These are phyloP conservation scores for Lactifluus hygrophoroides DNA, from an alignment of 768 basidiomycete genomes.

Conservation along the genomic window DNA sequence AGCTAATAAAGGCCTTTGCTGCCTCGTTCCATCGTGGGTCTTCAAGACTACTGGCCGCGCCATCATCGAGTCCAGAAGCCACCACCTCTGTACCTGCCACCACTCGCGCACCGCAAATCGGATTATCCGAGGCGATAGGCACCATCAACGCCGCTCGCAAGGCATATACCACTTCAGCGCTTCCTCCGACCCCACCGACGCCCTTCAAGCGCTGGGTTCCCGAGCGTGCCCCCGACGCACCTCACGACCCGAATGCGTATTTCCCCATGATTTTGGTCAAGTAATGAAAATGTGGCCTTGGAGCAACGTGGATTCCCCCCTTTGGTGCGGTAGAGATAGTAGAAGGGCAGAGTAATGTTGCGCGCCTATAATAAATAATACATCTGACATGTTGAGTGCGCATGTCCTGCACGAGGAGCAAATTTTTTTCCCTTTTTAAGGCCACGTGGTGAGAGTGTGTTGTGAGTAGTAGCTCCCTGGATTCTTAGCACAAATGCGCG, in stretches of 20 bases:
- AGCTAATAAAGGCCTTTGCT: neutral
- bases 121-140: constrained; percentile 66
- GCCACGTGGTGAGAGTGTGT: neutral
- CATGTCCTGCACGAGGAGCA: neutral
- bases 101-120: constrained; percentile 37
- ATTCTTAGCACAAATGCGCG: too few species aligned
- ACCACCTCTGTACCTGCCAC: constrained; percentile 36
- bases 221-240: constrained; percentile 61
- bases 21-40: neutral
- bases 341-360: neutral
- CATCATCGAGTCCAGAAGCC: constrained; percentile 37
- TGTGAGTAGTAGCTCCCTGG: too few species aligned
- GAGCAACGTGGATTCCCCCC: too few species aligned
- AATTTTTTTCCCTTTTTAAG: neutral
- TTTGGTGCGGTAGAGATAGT: too few species aligned
- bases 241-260: constrained; percentile 73
- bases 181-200: constrained; percentile 69
- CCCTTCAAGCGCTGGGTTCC: constrained; percentile 70
- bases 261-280: constrained; percentile 67
- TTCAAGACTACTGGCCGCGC: constrained; percentile 48
- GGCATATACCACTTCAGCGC: constrained; percentile 49
- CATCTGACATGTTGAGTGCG: neutral
- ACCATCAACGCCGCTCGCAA: constrained; percentile 48
- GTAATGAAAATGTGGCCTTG: too few species aligned
- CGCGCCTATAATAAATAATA: neutral